Conservation (phyloP, 768 basidiomycete genomes). For the Tylopilus intermedius region DNA sequence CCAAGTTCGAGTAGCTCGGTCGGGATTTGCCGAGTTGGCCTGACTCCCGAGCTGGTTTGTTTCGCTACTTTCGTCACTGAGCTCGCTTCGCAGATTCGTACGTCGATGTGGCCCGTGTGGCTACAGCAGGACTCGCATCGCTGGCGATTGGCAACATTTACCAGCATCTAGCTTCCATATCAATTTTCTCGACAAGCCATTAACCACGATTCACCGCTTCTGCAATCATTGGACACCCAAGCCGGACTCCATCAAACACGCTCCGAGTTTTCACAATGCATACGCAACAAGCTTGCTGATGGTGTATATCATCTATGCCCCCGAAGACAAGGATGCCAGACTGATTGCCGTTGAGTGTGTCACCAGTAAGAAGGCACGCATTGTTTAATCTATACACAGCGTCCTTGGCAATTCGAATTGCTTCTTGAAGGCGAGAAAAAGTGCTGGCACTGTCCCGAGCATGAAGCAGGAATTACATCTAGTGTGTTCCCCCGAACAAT, state of each 20-base stretch:
- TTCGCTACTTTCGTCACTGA: not conserved
- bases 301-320: conserved; percentile 18
- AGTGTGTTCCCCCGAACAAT: conserved; percentile 9
- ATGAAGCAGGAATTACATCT: conserved; percentile 33
- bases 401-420: conserved; percentile 27
- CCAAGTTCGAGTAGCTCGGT: conserved; percentile 9
- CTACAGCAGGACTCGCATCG: conserved; percentile 20
- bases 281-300: conserved; percentile 15
- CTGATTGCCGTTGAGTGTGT: conserved; percentile 55
- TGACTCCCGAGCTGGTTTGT: conserved; percentile 1
- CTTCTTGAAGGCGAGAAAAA: conserved; percentile 32
- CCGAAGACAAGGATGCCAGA: conserved; percentile 37
- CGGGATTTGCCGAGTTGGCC: conserved; percentile 28
- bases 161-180: too few species aligned
- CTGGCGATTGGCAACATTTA: conserved; percentile 28
- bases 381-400: not conserved
- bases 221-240: conserved; percentile 34
- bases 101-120: not conserved
- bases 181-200: not conserved
- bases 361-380: conserved; percentile 34
- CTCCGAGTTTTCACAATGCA: too few species aligned
- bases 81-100: not conserved
- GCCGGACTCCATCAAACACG: conserved; percentile 13
- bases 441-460: conserved; percentile 53
- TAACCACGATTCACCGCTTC: conserved; percentile 39